Base-by-base conservation (phyloP, 257 asterid species). In the Jacaranda copaia region DNA sequence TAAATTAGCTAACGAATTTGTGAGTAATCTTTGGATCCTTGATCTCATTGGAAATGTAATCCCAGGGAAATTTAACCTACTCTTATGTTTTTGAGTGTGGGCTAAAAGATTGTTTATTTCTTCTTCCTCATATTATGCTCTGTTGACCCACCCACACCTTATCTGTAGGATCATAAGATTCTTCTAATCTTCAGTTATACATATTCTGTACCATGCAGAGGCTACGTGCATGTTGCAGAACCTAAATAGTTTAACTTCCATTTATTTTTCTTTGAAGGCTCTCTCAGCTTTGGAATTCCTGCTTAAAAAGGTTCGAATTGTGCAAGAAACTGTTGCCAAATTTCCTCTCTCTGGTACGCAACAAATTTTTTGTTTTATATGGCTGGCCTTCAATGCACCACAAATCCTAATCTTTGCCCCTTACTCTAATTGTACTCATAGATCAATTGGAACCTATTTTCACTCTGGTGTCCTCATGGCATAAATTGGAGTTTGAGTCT, bases 401-500 rank as follows among this genome's bases (percentile, higher is more conserved):
- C 57, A 36, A 38, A 43, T 48, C 53, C 12, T 66, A 58, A 68
- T 19, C 36, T 19, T 63, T 48, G 43, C 61, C 35, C 52, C 49
- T 16, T 66, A 6, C 42, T 59, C 56, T 70, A 51, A 35, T 71
- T 69, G 43, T 74, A 69, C 76, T 67, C 68, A 70, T 76, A 88
- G 97, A 82, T 73, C 78, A 85, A 81, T 59, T 96, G 84, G 83
- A 78, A 56, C 93, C 96, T 60, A 85, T 96, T 77, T 84, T 87
- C 67, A 77, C 79, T 63, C 79, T 96, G 84, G 89, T 89, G 45
- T 88, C 91, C 72, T 86, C 89, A 69, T 91, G 97, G 97, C 88
- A 89, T 80, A 91, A 88, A 88, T 78, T 96, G 89, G 99, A 96
- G 88, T 93, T 91, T 66, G 96, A 89, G 77, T 88, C 98, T 67